Evolutionary conservation across 371 early-diverging fungal genomes (phyloP).

Genomic region (Lichtheimia hyalospora): DNA sequence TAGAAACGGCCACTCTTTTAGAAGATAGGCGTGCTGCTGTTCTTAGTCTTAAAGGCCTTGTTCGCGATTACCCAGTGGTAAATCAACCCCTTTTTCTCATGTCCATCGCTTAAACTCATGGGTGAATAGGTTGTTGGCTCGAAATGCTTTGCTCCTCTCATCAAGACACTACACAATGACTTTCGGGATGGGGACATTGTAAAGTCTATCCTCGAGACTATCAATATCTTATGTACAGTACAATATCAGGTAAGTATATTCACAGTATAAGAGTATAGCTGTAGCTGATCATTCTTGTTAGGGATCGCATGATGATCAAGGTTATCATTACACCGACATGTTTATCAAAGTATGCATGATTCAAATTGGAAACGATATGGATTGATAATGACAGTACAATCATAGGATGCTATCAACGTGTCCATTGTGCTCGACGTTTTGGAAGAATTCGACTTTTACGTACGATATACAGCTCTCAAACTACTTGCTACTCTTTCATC

Average conservation of each 20-base stretch:
- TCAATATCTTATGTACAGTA: constrained; percentile 76
- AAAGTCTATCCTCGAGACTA: constrained; percentile 83
- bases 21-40: constrained; percentile 92
- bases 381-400: neutral
- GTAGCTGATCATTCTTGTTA: constrained; percentile 2
- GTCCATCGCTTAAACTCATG: neutral
- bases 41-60: constrained; percentile 81
- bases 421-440: constrained; percentile 80
- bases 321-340: constrained; percentile 48
- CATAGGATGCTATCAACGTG: constrained; percentile 79
- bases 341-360: constrained; percentile 42
- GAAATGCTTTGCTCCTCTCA: constrained; percentile 71
- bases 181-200: constrained; percentile 79
- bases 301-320: constrained; percentile 41
- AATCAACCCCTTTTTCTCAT: neutral
- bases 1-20: constrained; percentile 77
- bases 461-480: constrained; percentile 87
- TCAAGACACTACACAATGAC: constrained; percentile 76
- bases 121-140: constrained; percentile 78
- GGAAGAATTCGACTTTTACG: constrained; percentile 91
- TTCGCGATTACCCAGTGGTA: constrained; percentile 66
- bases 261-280: neutral
- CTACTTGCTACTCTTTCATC: constrained; percentile 73
- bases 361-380: neutral
- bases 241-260: constrained; percentile 26